A percentile compares a stretch with the other conserved stretches of the same genome.
Evolutionary conservation across 768 basidiomycete genomes (phyloP).

Genomic region (Coprinopsis sp.): DNA sequence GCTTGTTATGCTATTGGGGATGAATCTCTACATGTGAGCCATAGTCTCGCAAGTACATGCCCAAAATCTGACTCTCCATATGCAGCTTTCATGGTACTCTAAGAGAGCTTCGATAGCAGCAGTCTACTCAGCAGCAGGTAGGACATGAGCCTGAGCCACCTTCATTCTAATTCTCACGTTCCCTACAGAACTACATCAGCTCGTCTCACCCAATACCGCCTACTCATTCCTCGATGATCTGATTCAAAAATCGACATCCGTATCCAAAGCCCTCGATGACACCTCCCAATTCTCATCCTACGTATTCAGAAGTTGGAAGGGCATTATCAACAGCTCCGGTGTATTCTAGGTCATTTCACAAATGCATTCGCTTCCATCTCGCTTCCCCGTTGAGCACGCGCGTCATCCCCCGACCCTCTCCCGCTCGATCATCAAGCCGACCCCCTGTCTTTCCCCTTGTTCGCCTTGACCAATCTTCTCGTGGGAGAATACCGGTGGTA

Average conservation of each 20-base stretch:
- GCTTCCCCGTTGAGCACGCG: neutral
- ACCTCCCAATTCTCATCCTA: constrained; percentile 54
- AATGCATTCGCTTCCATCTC: neutral
- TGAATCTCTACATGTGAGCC: constrained; percentile 47
- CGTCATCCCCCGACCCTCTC: neutral
- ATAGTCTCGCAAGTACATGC: constrained; percentile 14
- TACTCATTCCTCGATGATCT: constrained; percentile 62
- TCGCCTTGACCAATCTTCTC: too few relatives aligned
- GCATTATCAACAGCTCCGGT: constrained; percentile 67
- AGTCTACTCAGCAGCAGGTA: constrained; percentile 70
- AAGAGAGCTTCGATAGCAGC: constrained; percentile 60
- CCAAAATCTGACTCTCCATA: constrained; percentile 22
- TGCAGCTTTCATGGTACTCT: constrained; percentile 74
- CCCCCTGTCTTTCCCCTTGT: neutral
- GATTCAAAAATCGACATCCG: constrained; percentile 41
- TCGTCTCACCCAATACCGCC: constrained; percentile 71
- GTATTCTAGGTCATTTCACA: constrained; percentile 29
- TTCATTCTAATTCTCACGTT: neutral
- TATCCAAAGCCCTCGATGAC: constrained; percentile 49
- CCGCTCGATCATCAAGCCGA: neutral
- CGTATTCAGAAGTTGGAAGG: constrained; percentile 63
- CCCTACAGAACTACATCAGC: constrained; percentile 66
- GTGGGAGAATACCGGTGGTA: too few relatives aligned
- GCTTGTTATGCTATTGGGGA: constrained; percentile 61
- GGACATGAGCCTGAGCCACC: constrained; percentile 5